A percentile compares a stretch with the other conserved stretches of the same genome.
These are phyloP conservation scores for Tetrahymena thermophila DNA, from an alignment of 73 alveolate genomes.

Conservation along the genomic window DNA sequence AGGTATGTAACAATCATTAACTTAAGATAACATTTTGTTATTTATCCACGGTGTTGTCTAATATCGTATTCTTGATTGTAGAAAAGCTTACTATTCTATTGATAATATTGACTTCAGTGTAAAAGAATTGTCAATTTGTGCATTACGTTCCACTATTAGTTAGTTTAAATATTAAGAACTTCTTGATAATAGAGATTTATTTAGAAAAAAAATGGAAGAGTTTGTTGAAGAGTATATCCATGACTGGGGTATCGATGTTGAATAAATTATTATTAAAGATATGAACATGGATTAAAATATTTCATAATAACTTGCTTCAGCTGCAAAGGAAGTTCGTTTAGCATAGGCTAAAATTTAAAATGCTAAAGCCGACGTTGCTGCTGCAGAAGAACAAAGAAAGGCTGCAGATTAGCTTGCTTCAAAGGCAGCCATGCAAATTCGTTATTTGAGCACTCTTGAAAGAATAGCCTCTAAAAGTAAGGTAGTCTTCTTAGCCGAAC, in stretches of 20 bases:
- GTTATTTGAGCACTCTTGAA: conserved; percentile 8
- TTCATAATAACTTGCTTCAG: conserved; percentile 25
- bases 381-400: conserved; percentile 35
- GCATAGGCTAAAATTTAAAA: conserved; percentile 31
- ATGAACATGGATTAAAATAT: background rate
- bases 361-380: conserved; percentile 40
- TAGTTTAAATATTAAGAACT: conserved; percentile 15
- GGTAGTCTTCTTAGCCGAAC: background rate
- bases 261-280: conserved; percentile 27
- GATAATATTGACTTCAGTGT: conserved; percentile 4
- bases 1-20: background rate
- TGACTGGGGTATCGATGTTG: conserved; percentile 45
- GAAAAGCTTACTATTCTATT: conserved; percentile 12
- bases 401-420: conserved; percentile 19
- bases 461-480: conserved; percentile 1
- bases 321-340: conserved; percentile 20
- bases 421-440: conserved; percentile 31
- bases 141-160: conserved; percentile 10
- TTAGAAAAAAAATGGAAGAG: conserved; percentile 9
- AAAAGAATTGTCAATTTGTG: conserved; percentile 28
- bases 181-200: conserved; percentile 9
- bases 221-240: background rate
- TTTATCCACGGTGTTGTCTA: conserved; percentile 19
- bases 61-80: conserved; percentile 31
- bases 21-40: conserved; percentile 26